phyloP scores from a whole-genome alignment of 1,284 basidiomycete species.

The Tilletia setariae region DNA sequence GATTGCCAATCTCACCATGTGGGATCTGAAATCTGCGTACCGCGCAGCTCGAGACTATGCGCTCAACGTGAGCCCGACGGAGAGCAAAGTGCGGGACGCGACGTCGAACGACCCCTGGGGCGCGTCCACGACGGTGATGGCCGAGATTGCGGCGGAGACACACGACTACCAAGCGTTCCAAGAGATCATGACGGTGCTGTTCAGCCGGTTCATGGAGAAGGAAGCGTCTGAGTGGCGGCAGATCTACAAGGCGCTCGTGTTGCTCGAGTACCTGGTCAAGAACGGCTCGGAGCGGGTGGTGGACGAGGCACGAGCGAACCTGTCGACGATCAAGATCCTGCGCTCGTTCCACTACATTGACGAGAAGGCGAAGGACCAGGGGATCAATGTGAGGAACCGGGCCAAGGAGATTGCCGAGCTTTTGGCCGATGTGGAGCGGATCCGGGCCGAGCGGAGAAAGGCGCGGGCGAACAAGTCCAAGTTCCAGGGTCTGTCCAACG shows the following conservation, averaged over 20 bases:
- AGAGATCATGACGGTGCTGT: constrained; percentile 98
- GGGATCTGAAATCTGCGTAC: constrained; percentile 49
- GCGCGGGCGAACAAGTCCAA: constrained; percentile 90
- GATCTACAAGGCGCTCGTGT: constrained; percentile 76
- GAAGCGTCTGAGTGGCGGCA: constrained; percentile 97
- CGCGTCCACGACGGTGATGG: constrained; percentile 95
- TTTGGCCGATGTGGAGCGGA: constrained; percentile 83
- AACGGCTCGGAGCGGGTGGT: constrained; percentile 98
- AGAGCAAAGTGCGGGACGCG: constrained; percentile 92
- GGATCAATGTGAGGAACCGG: constrained; percentile 95
- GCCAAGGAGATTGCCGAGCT: constrained; percentile 86
- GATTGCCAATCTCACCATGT: constrained; percentile 52
- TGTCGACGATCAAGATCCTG: constrained; percentile 95
- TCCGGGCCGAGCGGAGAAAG: constrained; percentile 82
- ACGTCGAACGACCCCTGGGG: constrained; percentile 99
- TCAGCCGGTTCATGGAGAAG: constrained; percentile 76
- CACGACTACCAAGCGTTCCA: constrained; percentile 98
- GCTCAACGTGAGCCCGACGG: constrained; percentile 92
- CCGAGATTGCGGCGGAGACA: constrained; percentile 92
- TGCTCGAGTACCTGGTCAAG: constrained; percentile 93
- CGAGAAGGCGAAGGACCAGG: constrained; percentile 97
- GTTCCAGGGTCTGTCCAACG: constrained; percentile 79
- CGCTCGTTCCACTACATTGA: constrained; percentile 98
- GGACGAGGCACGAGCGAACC: constrained; percentile 90
- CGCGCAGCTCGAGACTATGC: constrained; percentile 59